These are phyloP conservation scores for Tulasnella sp. DNA, from an alignment of 768 basidiomycete species.

Conservation along the genomic window DNA sequence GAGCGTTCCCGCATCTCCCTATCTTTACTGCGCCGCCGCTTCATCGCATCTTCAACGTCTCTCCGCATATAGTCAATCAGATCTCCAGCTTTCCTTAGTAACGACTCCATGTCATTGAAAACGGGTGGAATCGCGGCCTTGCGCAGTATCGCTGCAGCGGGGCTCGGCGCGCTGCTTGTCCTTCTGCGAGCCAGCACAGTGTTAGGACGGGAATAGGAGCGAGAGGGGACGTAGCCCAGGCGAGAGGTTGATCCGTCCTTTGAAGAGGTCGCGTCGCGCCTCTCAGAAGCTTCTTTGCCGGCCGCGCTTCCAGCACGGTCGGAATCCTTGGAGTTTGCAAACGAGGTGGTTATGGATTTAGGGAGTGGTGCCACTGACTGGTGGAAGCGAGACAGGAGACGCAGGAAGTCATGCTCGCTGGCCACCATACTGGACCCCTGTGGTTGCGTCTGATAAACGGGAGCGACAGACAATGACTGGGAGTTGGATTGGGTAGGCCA, in stretches of 20 bases:
- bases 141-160: neutral
- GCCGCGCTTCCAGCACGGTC: neutral
- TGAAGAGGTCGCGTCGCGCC: neutral
- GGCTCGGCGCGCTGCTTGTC: neutral
- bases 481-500: neutral
- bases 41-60: constrained; percentile 8
- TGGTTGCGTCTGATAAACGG: neutral
- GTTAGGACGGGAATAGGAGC: neutral
- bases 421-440: neutral
- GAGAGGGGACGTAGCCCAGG: neutral
- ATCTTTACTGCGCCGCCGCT: neutral
- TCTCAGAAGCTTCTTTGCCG: neutral
- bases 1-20: neutral
- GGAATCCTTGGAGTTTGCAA: neutral
- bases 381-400: neutral
- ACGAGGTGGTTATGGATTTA: neutral
- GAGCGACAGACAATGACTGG: neutral
- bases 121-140: neutral
- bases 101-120: neutral
- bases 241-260: neutral
- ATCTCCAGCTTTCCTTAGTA: neutral
- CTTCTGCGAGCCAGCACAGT: neutral
- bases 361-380: constrained; percentile 1
- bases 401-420: neutral
- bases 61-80: constrained; percentile 6